Percentiles rank a stretch among this genome's conserved stretches.
Conservation (phyloP, 345 rosid species). For the Sonneratia alba region DNA sequence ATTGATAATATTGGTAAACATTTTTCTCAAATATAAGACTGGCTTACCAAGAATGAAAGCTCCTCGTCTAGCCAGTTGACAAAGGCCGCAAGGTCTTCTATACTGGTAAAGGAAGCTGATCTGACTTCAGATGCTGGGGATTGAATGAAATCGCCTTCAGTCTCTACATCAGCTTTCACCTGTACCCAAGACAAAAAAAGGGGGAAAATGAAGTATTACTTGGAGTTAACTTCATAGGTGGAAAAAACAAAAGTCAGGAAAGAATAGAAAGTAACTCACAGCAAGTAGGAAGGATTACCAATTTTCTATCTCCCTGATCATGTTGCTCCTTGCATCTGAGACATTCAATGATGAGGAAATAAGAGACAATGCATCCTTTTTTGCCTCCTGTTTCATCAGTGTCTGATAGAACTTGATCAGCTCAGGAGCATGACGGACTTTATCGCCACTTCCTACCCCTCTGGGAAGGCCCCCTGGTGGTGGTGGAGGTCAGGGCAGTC, state of each 20-base stretch:
- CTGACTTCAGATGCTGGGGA: conserved; percentile 83
- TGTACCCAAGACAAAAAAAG: conserved; percentile 18
- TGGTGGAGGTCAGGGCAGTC: conserved; percentile 70
- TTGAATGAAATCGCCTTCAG: conserved; percentile 95
- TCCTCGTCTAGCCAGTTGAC: conserved; percentile 99
- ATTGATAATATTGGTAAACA: not conserved
- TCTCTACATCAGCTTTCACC: conserved; percentile 98
- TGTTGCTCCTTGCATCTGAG: conserved; percentile 75
- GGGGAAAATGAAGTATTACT: not conserved
- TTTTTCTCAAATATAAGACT: not conserved
- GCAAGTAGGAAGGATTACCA: conserved; percentile 92
- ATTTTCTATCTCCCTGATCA: conserved; percentile 93
- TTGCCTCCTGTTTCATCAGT: conserved; percentile 92
- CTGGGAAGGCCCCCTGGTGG: conserved; percentile 81
- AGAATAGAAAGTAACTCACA: conserved; percentile 31
- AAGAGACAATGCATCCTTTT: conserved; percentile 68
- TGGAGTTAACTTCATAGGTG: not conserved
- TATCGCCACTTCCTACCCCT: conserved; percentile 61
- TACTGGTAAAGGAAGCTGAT: conserved; percentile 60
- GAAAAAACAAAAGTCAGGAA: conserved; percentile 5
- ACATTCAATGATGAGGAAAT: conserved; percentile 55
- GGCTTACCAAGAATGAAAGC: conserved; percentile 87
- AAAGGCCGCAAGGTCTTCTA: conserved; percentile 74
- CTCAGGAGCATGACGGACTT: conserved; percentile 93
- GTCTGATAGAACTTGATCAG: conserved; percentile 88